Evolutionary conservation across 2,329 filamentous ascomycete species (phyloP), one percentile per base, ranked within the genome.

Genomic region (Claviceps fusiformis): DNA sequence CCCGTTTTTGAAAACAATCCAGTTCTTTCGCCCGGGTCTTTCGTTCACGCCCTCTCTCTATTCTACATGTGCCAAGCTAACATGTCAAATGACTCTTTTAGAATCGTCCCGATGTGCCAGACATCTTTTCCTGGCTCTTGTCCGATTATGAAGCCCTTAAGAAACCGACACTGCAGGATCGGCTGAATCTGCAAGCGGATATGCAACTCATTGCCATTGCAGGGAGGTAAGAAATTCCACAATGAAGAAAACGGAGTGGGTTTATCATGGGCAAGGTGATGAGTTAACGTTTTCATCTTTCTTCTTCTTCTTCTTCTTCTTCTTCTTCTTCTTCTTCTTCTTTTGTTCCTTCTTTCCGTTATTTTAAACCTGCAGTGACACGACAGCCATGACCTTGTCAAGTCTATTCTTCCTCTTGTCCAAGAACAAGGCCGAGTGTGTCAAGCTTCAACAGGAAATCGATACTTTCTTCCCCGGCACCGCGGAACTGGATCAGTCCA

Each of bases 381-480:
- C 71, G 3, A 70, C 68, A 0, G 66, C 69, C 1, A 60, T 63
- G 11, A 61, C 67, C 6, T 58, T 72, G n/a, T 62, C 64, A 10
- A 61, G 65, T 55, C 55, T 65, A 0, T 69, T 72, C 46, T 61
- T 63, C 61, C 54, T 72, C 59, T 62, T 76, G 51, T 65, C 63
- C 54, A 62, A 64, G 9, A 41, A 46, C 29, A 48, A 46, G 11
- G 5, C 29, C 3, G 50, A 37, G n/a, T 44, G 35, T 11, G 31
- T 15, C 54, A 39, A 73, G 56, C 62, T 79, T 17, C 67, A 70
- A 29, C 62, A 65, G 0, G 73, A 74, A 35, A 56, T 72, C 9
- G 60, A 66, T 43, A 47, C 49, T 10, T 52, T 10, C 33, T 61
- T 61, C 24, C 39, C 50, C 27, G 11, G 29, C 2, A 8, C 9